Conservation (phyloP, 1,139 yeast species). For the Candida tropicalis region DNA sequence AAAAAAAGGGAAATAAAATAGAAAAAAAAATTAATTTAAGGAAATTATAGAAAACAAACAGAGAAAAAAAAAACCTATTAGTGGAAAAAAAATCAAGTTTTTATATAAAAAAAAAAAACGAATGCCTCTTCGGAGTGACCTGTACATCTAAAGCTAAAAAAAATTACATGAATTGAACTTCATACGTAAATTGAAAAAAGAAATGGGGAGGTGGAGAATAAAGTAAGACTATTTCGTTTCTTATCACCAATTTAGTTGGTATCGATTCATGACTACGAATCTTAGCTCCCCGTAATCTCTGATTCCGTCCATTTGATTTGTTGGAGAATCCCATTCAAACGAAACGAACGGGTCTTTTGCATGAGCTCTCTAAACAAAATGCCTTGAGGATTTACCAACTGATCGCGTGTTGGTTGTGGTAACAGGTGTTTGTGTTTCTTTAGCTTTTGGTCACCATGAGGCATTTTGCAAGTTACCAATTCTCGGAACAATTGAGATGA, state of each 20-base stretch:
- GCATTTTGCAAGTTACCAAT: background rate
- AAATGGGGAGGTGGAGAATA: constrained; percentile 2
- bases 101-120: constrained; percentile 1
- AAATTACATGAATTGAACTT: background rate
- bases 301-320: background rate
- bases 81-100: background rate
- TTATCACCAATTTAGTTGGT: background rate
- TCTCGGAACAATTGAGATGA: constrained; percentile 2
- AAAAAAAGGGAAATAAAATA: background rate
- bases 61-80: background rate
- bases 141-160: background rate
- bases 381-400: background rate
- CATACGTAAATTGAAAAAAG: background rate
- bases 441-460: background rate
- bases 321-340: background rate
- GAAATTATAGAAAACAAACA: background rate
- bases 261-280: background rate
- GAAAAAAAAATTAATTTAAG: constrained; percentile 1
- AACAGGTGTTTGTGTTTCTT: background rate
- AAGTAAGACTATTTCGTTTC: background rate
- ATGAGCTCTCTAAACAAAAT: background rate
- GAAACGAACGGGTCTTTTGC: background rate
- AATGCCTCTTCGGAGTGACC: background rate
- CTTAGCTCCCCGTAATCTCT: background rate
- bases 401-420: background rate